phyloP scores from a whole-genome alignment of 108 stramenopile genomes.

The Chaetoceros muelleri region DNA sequence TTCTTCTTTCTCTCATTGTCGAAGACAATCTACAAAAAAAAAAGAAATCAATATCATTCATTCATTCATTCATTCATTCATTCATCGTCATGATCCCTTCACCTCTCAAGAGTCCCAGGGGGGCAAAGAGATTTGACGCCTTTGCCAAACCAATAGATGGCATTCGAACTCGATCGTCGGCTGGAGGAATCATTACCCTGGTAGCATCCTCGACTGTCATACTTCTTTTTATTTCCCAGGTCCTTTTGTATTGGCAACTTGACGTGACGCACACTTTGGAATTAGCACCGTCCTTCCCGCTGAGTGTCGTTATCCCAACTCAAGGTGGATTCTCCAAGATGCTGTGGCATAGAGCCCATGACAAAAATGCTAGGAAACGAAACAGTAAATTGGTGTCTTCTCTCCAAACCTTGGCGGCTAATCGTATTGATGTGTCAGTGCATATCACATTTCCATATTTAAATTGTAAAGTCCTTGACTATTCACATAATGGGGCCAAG shows the following conservation, averaged over 20 bases:
- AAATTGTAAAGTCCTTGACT: slow-evolving; percentile 41
- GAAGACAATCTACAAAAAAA: too few relatives aligned
- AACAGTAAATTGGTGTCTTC: background rate
- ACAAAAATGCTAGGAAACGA: slow-evolving; percentile 26
- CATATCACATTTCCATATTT: slow-evolving; percentile 72
- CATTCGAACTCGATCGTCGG: slow-evolving; percentile 40
- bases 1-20: too few relatives aligned
- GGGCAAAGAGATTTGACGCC: slow-evolving; percentile 46
- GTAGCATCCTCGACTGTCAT: slow-evolving; percentile 40
- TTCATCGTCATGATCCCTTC: too few relatives aligned
- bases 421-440: slow-evolving; percentile 5
- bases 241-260: slow-evolving; percentile 37
- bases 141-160: slow-evolving; percentile 68
- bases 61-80: background rate
- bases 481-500: slow-evolving; percentile 42
- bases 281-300: slow-evolving; percentile 30
- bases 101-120: slow-evolving; percentile 6
- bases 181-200: slow-evolving; percentile 67
- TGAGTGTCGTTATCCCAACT: slow-evolving; percentile 21
- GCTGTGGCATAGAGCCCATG: slow-evolving; percentile 14
- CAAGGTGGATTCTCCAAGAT: slow-evolving; percentile 4
- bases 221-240: slow-evolving; percentile 54
- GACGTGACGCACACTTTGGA: slow-evolving; percentile 44
- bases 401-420: background rate
- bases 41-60: background rate